These are phyloP conservation scores for Tetradesmus lagerheimii DNA, from an alignment of 139 green algal species.

Conservation along the genomic window DNA sequence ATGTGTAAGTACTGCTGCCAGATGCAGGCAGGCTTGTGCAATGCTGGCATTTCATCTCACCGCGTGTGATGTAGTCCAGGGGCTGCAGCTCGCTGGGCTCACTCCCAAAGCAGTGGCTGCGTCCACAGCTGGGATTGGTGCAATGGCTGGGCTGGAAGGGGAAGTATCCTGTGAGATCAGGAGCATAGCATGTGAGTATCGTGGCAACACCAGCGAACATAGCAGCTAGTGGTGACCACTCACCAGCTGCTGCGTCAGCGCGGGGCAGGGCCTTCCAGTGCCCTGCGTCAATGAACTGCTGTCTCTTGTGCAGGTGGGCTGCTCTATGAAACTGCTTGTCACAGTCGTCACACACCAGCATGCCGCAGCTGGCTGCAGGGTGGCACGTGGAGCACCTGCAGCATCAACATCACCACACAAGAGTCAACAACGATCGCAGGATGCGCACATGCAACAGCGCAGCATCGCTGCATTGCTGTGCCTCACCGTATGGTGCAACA, in stretches of 20 bases:
- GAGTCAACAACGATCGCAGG: too few species aligned
- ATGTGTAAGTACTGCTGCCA: too few species aligned
- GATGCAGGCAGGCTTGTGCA: too few species aligned
- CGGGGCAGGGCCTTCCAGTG: background rate
- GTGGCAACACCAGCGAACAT: background rate
- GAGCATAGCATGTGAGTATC: background rate
- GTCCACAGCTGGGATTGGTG: background rate
- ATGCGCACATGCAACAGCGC: too few species aligned
- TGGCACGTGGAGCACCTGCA: background rate
- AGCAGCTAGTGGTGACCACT: background rate
- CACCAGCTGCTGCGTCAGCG: background rate
- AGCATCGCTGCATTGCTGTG: too few species aligned
- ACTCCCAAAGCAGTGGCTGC: background rate
- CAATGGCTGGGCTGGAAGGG: background rate
- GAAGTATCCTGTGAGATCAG: background rate
- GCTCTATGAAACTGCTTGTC: background rate
- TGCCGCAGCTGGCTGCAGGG: background rate
- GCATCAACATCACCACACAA: too few species aligned
- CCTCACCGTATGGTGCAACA: background rate
- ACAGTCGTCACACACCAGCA: background rate
- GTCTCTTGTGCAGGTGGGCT: background rate
- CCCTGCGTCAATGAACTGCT: background rate
- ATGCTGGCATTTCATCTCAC: background rate
- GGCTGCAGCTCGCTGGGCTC: background rate
- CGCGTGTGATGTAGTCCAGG: background rate